Conservation (phyloP, 352 stramenopile species). For the Thalassiosira oceanica region DNA sequence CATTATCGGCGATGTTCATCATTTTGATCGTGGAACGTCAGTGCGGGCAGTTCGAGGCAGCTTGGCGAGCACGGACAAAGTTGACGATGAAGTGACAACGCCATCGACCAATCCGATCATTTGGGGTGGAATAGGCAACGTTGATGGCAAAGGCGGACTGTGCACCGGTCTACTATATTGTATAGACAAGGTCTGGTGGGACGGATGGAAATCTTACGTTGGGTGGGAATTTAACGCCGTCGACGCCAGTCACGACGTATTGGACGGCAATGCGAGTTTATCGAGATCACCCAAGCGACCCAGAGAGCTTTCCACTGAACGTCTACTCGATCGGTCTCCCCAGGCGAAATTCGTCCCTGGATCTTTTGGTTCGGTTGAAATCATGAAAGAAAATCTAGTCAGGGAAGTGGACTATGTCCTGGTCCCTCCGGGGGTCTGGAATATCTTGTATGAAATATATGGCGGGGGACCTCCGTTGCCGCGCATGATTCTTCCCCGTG, state of each 20-base stretch:
- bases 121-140: constrained; percentile 75
- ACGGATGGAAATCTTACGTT: constrained; percentile 66
- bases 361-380: constrained; percentile 73
- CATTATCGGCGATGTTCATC: too few species aligned
- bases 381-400: constrained; percentile 53
- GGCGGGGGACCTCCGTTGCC: constrained; percentile 75
- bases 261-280: neutral
- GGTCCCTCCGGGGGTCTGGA: constrained; percentile 75
- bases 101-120: too few species aligned
- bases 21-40: too few species aligned
- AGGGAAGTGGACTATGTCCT: constrained; percentile 64
- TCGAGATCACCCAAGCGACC: constrained; percentile 42
- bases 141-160: constrained; percentile 67
- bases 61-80: too few species aligned
- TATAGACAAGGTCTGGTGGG: constrained; percentile 77
- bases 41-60: too few species aligned
- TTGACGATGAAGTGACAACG: too few species aligned
- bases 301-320: constrained; percentile 62
- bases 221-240: constrained; percentile 52
- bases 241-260: neutral
- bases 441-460: constrained; percentile 81
- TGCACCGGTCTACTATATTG: constrained; percentile 74
- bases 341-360: constrained; percentile 52
- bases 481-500: constrained; percentile 57
- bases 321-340: constrained; percentile 60